A percentile compares a stretch with the other conserved stretches of the same genome.
phyloP scores from a whole-genome alignment of 306 rosid genomes.

The Cucumis cinereus region DNA sequence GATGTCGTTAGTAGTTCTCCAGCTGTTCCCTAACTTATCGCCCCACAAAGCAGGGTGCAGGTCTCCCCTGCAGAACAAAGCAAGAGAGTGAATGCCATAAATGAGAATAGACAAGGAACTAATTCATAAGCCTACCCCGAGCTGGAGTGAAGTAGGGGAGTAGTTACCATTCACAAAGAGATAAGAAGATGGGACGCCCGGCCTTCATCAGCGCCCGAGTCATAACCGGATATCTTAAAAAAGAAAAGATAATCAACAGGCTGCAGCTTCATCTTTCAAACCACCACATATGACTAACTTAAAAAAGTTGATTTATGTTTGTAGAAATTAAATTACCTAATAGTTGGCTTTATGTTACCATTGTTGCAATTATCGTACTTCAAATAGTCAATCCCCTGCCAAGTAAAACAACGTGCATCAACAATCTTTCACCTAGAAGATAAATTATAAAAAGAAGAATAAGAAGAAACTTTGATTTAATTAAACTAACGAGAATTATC shows the following conservation, averaged over 20 bases:
- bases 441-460: not conserved
- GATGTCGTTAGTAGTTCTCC: slow-evolving; percentile 92
- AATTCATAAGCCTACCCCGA: not conserved
- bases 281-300: not conserved
- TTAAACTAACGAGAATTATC: not conserved
- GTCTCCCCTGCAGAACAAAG: slow-evolving; percentile 55
- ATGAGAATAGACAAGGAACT: not conserved
- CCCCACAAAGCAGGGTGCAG: slow-evolving; percentile 96
- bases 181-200: slow-evolving; percentile 76
- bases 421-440: not conserved
- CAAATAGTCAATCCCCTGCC: slow-evolving; percentile 92
- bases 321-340: slow-evolving; percentile 30
- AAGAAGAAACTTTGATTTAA: not conserved
- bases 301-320: not conserved
- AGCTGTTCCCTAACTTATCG: slow-evolving; percentile 71
- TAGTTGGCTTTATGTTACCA: slow-evolving; percentile 63
- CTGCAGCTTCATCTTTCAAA: not conserved
- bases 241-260: not conserved
- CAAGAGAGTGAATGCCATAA: not conserved
- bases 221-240: slow-evolving; percentile 76
- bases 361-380: slow-evolving; percentile 83
- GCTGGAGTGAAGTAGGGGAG: not conserved
- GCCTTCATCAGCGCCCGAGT: slow-evolving; percentile 78
- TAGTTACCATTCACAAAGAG: slow-evolving; percentile 86
- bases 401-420: slow-evolving; percentile 1